phyloP scores from a whole-genome alignment of 1,139 yeast genomes.

The Suhomyces maxii region DNA sequence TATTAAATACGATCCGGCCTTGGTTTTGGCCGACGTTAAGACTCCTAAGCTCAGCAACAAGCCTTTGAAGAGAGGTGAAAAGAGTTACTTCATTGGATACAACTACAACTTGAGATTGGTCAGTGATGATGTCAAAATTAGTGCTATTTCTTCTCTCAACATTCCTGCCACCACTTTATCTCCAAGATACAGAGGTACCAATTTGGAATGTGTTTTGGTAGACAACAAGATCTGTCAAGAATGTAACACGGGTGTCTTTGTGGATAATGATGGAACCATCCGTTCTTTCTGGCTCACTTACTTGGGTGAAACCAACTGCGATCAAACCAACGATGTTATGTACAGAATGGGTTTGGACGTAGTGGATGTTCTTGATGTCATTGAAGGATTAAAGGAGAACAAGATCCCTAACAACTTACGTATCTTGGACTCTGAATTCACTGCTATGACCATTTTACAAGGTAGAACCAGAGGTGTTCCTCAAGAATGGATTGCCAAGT shows the following conservation, averaged over 20 bases:
- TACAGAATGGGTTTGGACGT: constrained; percentile 83
- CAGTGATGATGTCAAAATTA: constrained; percentile 72
- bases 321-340: constrained; percentile 54
- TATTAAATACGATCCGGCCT: constrained; percentile 74
- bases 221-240: constrained; percentile 74
- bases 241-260: constrained; percentile 78
- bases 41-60: constrained; percentile 62
- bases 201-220: constrained; percentile 72
- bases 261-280: constrained; percentile 76
- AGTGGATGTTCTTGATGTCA: constrained; percentile 59
- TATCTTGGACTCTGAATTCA: constrained; percentile 78
- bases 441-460: constrained; percentile 64
- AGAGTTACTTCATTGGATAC: constrained; percentile 75
- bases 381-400: constrained; percentile 54
- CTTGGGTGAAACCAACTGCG: constrained; percentile 61
- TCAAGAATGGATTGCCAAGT: constrained; percentile 72
- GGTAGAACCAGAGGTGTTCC: constrained; percentile 87
- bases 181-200: constrained; percentile 86
- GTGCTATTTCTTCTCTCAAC: constrained; percentile 73
- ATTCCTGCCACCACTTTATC: constrained; percentile 67
- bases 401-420: constrained; percentile 55
- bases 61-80: constrained; percentile 74
- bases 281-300: constrained; percentile 84
- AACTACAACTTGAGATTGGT: constrained; percentile 70
- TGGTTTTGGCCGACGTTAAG: constrained; percentile 44